A percentile compares a stretch with the other conserved stretches of the same genome.
These are phyloP conservation scores for Poteriospumella lacustris DNA, from an alignment of 108 stramenopile genomes.

Conservation along the genomic window DNA sequence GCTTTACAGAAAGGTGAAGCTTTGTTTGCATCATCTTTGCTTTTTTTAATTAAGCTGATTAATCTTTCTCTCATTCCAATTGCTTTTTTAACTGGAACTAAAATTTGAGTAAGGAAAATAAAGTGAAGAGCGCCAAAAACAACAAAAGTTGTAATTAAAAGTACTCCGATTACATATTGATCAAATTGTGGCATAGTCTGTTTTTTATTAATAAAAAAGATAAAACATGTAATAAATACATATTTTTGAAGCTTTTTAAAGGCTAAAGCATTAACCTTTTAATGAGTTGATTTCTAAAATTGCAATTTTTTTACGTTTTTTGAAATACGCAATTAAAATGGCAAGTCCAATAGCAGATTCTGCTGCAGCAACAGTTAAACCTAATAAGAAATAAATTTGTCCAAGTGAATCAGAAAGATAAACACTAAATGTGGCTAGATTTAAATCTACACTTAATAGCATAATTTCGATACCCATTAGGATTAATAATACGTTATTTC, in stretches of 20 bases:
- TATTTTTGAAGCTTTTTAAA: conserved; percentile 9
- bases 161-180: conserved; percentile 7
- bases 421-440: not conserved
- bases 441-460: conserved; percentile 5
- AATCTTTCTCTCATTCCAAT: conserved; percentile 8
- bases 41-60: conserved; percentile 9
- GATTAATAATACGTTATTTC: not conserved
- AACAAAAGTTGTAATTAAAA: conserved; percentile 9
- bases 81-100: conserved; percentile 8
- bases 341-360: conserved; percentile 20
- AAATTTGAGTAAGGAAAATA: conserved; percentile 9
- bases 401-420: conserved; percentile 13
- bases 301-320: not conserved
- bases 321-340: not conserved
- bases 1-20: conserved; percentile 7
- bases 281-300: not conserved
- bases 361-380: conserved; percentile 16
- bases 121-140: conserved; percentile 7
- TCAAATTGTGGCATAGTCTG: conserved; percentile 26
- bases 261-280: conserved; percentile 24
- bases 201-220: conserved; percentile 10
- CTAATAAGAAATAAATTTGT: conserved; percentile 15
- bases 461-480: conserved; percentile 20
- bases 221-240: conserved; percentile 9
- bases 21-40: conserved; percentile 8